phyloP scores from a whole-genome alignment of 78 protist genomes.

The Dictyostelium citrinum region DNA sequence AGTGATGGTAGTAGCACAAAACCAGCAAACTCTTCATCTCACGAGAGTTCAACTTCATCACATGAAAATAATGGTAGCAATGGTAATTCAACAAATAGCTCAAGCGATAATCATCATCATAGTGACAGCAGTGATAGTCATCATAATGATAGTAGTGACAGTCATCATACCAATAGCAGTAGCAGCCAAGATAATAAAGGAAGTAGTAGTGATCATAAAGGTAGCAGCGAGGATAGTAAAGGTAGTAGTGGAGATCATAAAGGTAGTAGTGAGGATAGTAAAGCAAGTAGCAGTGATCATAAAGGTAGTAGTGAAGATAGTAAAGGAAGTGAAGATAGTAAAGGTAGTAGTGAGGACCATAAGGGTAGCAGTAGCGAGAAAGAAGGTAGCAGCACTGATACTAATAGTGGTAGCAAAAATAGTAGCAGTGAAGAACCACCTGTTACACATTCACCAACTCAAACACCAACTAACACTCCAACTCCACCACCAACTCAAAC shows the following conservation, averaged over 20 bases:
- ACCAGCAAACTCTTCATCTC: conserved; percentile 20
- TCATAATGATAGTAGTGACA: not conserved
- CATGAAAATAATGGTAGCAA: not conserved
- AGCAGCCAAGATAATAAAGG: not conserved
- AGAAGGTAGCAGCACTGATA: not conserved
- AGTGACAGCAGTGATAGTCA: not conserved
- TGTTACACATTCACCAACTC: not conserved
- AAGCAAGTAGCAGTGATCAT: not conserved
- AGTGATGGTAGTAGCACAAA: not conserved
- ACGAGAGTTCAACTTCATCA: not conserved
- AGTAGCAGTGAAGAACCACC: not conserved
- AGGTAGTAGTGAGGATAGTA: not conserved
- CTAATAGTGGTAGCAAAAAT: not conserved
- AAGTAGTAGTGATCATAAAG: not conserved
- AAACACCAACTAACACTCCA: not conserved
- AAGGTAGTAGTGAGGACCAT: not conserved
- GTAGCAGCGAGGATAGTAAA: not conserved
- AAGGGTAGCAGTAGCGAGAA: not conserved
- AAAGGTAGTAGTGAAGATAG: not conserved
- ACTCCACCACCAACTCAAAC: not conserved
- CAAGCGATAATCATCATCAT: not conserved
- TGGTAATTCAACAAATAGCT: not conserved
- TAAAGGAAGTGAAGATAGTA: not conserved
- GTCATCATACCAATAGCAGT: not conserved
- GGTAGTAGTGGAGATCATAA: not conserved